A percentile compares a stretch with the other conserved stretches of the same genome.
Evolutionary conservation across 2,329 filamentous ascomycete species (phyloP).

Genomic region (Cladosporium colombiae): DNA sequence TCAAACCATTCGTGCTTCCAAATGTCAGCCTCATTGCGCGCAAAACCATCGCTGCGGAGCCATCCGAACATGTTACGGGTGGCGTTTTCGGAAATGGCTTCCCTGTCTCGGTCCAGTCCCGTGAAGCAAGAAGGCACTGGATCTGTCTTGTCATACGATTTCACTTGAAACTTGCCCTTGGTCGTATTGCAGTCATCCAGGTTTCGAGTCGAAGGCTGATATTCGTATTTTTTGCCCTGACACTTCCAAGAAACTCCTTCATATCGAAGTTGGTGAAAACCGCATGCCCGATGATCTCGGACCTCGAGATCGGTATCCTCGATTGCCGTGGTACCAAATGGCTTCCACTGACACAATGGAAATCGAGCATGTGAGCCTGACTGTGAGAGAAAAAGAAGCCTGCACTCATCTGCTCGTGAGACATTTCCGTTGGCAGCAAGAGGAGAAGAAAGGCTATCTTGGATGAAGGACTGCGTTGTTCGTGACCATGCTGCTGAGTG

Average conservation of each 20-base stretch:
- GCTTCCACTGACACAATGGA: not conserved
- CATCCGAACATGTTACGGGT: not conserved
- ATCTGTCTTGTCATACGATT: not conserved
- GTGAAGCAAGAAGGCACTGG: not conserved
- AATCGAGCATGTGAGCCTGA: not conserved
- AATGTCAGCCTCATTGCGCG: not conserved
- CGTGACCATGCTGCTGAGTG: not conserved
- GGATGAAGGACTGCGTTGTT: conserved; percentile 1
- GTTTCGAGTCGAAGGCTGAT: not conserved
- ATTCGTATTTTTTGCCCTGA: not conserved
- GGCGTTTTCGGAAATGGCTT: not conserved
- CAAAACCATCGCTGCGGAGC: not conserved
- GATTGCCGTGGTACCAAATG: not conserved
- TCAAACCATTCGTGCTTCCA: not conserved
- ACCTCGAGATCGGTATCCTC: not conserved
- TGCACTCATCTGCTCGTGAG: not conserved
- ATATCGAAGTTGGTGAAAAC: not conserved
- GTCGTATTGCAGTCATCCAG: not conserved
- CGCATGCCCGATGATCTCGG: not conserved
- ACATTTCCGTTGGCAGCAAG: not conserved
- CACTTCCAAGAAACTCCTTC: not conserved
- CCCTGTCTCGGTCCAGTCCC: not conserved
- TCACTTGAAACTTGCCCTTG: not conserved
- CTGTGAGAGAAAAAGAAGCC: not conserved
- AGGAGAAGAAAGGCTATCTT: not conserved